Evolutionary conservation across 495 filamentous ascomycete genomes (phyloP).

Genomic region (Lasiosphaeria ovina): DNA sequence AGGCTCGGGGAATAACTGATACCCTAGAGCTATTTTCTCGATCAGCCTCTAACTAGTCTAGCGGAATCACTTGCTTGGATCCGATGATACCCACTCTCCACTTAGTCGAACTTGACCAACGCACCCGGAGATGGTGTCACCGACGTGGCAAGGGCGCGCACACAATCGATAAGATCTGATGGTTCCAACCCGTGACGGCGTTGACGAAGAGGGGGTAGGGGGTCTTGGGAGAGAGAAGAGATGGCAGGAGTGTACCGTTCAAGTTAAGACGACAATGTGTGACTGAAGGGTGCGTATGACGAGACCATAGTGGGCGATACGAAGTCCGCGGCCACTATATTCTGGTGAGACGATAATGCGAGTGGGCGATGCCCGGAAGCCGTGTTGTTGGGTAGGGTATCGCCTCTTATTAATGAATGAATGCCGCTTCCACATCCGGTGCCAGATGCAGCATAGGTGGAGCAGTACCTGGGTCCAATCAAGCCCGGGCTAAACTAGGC

Average conservation of each 20-base stretch:
- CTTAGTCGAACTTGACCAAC: conserved; percentile 1
- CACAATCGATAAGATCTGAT: neutral
- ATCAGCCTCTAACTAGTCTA: neutral
- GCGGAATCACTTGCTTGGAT: conserved; percentile 8
- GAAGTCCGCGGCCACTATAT: neutral
- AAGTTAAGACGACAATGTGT: conserved; percentile 15
- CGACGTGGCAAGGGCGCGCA: neutral
- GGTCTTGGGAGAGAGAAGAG: neutral
- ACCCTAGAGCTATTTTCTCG: neutral
- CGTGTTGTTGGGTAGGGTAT: conserved; percentile 11
- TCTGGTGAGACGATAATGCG: conserved; percentile 9
- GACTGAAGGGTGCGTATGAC: conserved; percentile 14
- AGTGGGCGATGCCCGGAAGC: conserved; percentile 10
- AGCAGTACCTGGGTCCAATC: conserved; percentile 18
- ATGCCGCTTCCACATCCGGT: conserved; percentile 13
- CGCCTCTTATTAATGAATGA: conserved; percentile 16
- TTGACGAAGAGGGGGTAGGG: neutral
- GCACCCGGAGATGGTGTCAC: conserved; percentile 2
- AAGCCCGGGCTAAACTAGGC: conserved; percentile 7
- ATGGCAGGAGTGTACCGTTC: neutral
- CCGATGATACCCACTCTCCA: conserved; percentile 17
- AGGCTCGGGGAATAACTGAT: neutral
- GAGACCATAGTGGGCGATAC: conserved; percentile 25
- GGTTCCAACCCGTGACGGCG: neutral
- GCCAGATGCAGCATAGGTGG: conserved; percentile 17